Base-by-base conservation (phyloP, 495 filamentous ascomycete species). In the Podospora conica region DNA sequence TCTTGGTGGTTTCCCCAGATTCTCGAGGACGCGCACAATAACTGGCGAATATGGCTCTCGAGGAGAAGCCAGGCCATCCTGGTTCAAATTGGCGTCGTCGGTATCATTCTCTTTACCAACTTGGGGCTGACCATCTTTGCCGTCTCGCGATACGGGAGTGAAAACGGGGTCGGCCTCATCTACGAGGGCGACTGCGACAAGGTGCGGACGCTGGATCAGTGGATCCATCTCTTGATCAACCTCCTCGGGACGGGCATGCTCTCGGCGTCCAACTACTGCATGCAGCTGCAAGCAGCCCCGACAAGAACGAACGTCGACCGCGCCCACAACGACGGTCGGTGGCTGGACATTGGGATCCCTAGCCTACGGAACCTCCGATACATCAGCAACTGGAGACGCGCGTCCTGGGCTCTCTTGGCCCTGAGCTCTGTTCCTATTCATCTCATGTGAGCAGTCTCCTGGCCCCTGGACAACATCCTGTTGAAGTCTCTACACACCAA, bases 331-430 rank as follows among this genome's bases (percentile, higher is more conserved):
- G 54, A 67, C 8, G 57, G 59, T 8, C 66, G 48, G 27, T 81
- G 78, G 77, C 61, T 82, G 12, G 75, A 81, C 71, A 79, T 80
- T 63, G 78, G 80, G 0, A 72, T 76, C 15, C 75, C 73, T 2
- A 80, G 76, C 54, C 28, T 78, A 11, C 66, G 73, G 23, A 81
- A 82, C 62, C 58, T 80, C 0, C 25, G 64, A 11, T 64, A 65
- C 15, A 74, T 79, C 9, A 63, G 65, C 7, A 66, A 65, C 53
- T 70, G 67, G 66, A 63, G 73, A 27, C 70, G 72, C 2, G 29
- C 65, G 1, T 66, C 73, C n/a, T 80, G 76, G 71, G 53, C 63
- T 3, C 21, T 76, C 10, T 66, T 80, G 3, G 73, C 61, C 3
- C 23, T 76, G 3, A 71, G 70, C 55, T 76, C 76, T 3, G 55